A percentile compares a stretch with the other conserved stretches of the same genome.
These are phyloP conservation scores for Rubus idaeus DNA, from an alignment of 306 rosid species.

Conservation along the genomic window DNA sequence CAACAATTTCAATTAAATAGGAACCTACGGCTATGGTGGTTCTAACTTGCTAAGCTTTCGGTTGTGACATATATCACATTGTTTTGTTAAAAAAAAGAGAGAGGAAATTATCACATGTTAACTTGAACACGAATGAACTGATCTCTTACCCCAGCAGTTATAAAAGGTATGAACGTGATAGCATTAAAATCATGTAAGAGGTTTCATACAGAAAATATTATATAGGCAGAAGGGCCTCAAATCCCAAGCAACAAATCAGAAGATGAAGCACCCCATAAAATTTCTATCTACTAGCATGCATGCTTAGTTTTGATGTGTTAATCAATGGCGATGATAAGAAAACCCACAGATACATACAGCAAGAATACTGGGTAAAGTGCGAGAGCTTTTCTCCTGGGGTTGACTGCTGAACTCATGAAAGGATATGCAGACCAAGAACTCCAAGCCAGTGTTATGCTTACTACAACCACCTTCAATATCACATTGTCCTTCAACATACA, in stretches of 20 bases:
- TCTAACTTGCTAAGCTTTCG: neutral
- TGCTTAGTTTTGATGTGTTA: slow-evolving; percentile 36
- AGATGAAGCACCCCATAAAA: slow-evolving; percentile 38
- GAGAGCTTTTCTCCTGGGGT: slow-evolving; percentile 98
- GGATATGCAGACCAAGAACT: slow-evolving; percentile 99
- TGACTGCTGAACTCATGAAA: slow-evolving; percentile 97
- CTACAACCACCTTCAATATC: slow-evolving; percentile 74
- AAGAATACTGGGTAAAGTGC: slow-evolving; percentile 97
- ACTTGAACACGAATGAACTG: neutral
- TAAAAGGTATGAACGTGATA: slow-evolving; percentile 6
- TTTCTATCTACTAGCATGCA: slow-evolving; percentile 47
- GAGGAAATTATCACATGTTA: neutral
- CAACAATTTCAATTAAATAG: neutral
- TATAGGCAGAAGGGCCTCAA: slow-evolving; percentile 30
- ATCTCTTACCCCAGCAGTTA: neutral
- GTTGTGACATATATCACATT: neutral
- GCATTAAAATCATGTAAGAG: slow-evolving; percentile 5
- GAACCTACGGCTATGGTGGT: neutral
- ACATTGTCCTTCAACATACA: slow-evolving; percentile 93
- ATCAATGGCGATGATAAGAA: slow-evolving; percentile 97
- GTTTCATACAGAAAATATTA: slow-evolving; percentile 46
- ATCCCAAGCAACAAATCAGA: slow-evolving; percentile 27
- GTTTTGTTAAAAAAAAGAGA: neutral
- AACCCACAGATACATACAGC: slow-evolving; percentile 97
- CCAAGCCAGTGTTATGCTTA: slow-evolving; percentile 89